Base-by-base conservation (phyloP, 2,329 filamentous ascomycete species). In the Pseudocercospora fijiensis region DNA sequence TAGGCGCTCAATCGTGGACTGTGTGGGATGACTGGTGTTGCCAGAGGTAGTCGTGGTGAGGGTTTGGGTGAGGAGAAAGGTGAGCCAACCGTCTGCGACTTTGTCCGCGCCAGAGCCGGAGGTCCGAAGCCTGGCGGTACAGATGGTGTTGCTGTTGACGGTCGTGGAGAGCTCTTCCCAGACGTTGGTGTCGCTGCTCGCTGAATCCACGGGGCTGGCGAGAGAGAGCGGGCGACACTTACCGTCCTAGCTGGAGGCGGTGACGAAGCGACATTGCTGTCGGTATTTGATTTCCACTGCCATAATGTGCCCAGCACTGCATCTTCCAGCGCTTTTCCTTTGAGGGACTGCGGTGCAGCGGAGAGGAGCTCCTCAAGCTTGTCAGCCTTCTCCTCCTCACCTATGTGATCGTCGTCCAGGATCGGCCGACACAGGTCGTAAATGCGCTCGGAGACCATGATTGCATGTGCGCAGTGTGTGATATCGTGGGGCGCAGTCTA, bases 1-100 rank as follows among this genome's bases (percentile, higher is more conserved):
- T 98, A 99, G 60, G 93, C 92, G 79, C 96, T 97, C 67, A 98
- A 80, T 75, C 86, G 96, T 43, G 95, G 95, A 72, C 93, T 97
- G 77, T 98, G 92, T 4, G 95, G 95, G 71, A 98, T 96, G 58
- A 85, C 86, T 24, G 95, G 95, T 56, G 91, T 94, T 8, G 92
- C 92, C 75, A 96, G 90, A 49, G 92, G 92, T 60, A 98, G 87
- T 68, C 94, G 88, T 28, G 95, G 95, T 13, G 94, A 98, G 11
- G 95, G 93, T 58, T 93, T 89, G 28, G 95, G 95, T 9, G 94
- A 98, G 41, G 90, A 92, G 77, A 98, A 98, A 0, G 95, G 95
- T 41, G 94, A 98, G 10, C 63, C 67, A 5, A 88, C 90, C 30
- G 88, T 88, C 28, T 58, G 33, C 43, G 91, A 91, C 74, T 89